phyloP scores from a whole-genome alignment of 495 filamentous ascomycete genomes.

The Penicillium waksmanii region DNA sequence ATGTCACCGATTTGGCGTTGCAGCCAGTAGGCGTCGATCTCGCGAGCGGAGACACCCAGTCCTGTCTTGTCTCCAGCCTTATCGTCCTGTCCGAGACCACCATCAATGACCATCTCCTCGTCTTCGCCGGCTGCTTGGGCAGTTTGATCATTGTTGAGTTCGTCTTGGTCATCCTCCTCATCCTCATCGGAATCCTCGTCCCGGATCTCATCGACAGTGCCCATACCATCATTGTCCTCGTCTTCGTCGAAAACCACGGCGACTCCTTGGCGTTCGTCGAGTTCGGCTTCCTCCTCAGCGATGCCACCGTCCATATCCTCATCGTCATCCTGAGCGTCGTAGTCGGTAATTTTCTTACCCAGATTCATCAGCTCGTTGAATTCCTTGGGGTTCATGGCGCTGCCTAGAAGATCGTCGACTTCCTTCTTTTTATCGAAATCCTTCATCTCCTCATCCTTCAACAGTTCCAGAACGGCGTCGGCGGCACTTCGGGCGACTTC shows the following conservation, averaged over 20 bases:
- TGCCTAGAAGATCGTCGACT: constrained; percentile 88
- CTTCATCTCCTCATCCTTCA: constrained; percentile 95
- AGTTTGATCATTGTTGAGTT: constrained; percentile 51
- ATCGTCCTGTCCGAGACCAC: constrained; percentile 46
- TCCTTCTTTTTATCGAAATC: constrained; percentile 99
- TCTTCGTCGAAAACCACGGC: constrained; percentile 96
- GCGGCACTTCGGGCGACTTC: constrained; percentile 94
- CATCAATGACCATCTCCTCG: constrained; percentile 84
- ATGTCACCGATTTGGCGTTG: constrained; percentile 87
- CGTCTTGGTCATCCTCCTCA: constrained; percentile 56
- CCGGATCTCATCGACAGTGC: constrained; percentile 75
- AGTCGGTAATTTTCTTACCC: constrained; percentile 99
- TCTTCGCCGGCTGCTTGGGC: constrained; percentile 50
- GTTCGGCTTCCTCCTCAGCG: constrained; percentile 68
- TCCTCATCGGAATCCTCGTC: constrained; percentile 75
- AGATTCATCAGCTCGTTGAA: constrained; percentile 97
- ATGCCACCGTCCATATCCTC: constrained; percentile 76
- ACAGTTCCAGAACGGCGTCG: constrained; percentile 84
- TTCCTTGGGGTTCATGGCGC: constrained; percentile 80
- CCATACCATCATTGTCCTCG: constrained; percentile 84
- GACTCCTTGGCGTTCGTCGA: constrained; percentile 94
- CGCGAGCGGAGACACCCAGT: constrained; percentile 69
- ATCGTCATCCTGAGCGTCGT: constrained; percentile 95
- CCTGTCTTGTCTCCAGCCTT: constrained; percentile 56
- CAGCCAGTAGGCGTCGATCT: constrained; percentile 97